Base-by-base conservation (phyloP, 2,329 filamentous ascomycete species). In the Ophiosphaerella herpotricha region DNA sequence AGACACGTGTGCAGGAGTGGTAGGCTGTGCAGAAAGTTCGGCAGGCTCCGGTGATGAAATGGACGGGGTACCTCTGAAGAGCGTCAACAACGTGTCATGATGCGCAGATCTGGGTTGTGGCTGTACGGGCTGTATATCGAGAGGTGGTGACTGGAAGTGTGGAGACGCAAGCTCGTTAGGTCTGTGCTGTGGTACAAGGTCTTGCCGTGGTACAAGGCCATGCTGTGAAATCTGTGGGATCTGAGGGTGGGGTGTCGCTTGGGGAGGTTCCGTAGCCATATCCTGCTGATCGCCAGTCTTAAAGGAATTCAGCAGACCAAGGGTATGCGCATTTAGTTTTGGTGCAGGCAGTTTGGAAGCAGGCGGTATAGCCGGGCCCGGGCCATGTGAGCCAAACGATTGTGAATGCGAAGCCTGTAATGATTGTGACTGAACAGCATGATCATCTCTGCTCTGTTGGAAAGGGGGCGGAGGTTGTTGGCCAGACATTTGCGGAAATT, bases 291-390 rank as follows among this genome's bases (percentile, higher is more conserved):
- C 63, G 11, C 60, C 61, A 12, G 64, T 63, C 52, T 80, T 85
- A 73, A 87, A 85, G 1, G 81, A 77, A 58, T 80, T 82, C 41
- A 87, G 71, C 31, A 87, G 67, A n/a, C 78, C 77, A 50, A 82
- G 74, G 1, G 82, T 78, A 64, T 87, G 83, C 11, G 77, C 78
- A 32, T 76, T 85, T 29, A 86, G 76, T 54, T 80, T 82, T 6
- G 83, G 82, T 34, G 80, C 76, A 13, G 84, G 84, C 21, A 87
- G 64, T 43, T 82, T 81, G 58, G 83, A 68, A 5, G 84, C 81
- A 31, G 81, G 77, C 1, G 84, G 84, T 26, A 81, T 77, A 32
- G 72, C 68, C 35, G 77, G 75, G 13, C 61, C 45, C 11, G 45
- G 43, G n/a, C 74, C 74, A 48, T 75, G 74, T 43, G 63, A 71